These are phyloP conservation scores for Diaporthe nobilis DNA, from an alignment of 2,329 filamentous ascomycete genomes.

Conservation along the genomic window DNA sequence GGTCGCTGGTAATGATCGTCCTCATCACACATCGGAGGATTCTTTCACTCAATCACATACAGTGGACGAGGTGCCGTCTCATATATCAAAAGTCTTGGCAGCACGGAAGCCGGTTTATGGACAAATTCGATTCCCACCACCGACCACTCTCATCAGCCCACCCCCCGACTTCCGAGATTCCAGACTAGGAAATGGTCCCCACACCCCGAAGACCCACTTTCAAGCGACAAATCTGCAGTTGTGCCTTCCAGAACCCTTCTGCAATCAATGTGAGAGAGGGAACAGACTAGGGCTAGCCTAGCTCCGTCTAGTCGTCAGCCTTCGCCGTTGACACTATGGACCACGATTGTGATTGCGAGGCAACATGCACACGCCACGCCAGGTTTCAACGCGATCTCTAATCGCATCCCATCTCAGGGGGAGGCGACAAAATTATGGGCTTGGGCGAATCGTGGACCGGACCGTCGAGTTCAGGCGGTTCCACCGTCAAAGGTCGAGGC, in stretches of 20 bases:
- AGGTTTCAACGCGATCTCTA: background rate
- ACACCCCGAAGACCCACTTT: background rate
- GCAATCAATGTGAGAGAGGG: constrained; percentile 36
- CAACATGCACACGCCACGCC: background rate
- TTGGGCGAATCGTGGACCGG: background rate
- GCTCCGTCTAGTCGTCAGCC: constrained; percentile 9
- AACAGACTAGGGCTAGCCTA: background rate
- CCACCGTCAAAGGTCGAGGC: background rate
- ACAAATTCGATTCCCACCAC: constrained; percentile 32
- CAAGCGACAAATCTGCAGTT: constrained; percentile 9
- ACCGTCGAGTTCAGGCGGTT: background rate
- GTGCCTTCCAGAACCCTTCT: constrained; percentile 34
- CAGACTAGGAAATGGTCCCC: constrained; percentile 25
- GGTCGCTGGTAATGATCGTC: constrained; percentile 12
- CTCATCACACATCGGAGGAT: constrained; percentile 15
- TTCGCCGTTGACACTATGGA: background rate
- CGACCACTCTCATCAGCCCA: constrained; percentile 29
- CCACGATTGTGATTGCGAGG: background rate
- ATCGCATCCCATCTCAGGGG: constrained; percentile 14
- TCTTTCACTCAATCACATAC: constrained; percentile 7
- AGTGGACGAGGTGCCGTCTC: constrained; percentile 18
- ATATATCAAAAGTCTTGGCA: constrained; percentile 27
- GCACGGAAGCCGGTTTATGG: constrained; percentile 19
- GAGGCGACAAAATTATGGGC: background rate
- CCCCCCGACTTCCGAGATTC: constrained; percentile 38